phyloP scores from a whole-genome alignment of 2,329 filamentous ascomycete species.

The Diaporthe helianthi region DNA sequence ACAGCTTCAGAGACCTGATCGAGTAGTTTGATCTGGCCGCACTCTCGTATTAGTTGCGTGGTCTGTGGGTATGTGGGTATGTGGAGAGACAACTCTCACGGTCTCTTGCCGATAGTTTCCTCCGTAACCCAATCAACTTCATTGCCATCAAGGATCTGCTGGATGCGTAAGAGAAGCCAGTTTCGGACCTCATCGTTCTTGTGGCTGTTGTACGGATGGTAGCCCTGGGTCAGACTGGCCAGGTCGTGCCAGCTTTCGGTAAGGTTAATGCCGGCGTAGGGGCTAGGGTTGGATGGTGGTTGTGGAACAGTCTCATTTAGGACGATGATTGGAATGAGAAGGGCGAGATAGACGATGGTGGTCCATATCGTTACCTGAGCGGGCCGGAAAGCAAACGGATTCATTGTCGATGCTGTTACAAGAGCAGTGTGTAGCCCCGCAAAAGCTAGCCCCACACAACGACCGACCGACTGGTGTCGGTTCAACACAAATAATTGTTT shows the following conservation, averaged over 20 bases:
- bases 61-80: not conserved
- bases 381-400: conserved; percentile 79
- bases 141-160: conserved; percentile 72
- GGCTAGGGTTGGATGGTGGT: conserved; percentile 58
- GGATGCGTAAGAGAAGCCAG: conserved; percentile 76
- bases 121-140: conserved; percentile 55
- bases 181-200: conserved; percentile 81
- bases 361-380: conserved; percentile 83
- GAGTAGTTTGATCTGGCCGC: conserved; percentile 22
- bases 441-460: not conserved
- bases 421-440: not conserved
- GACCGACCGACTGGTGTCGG: not conserved
- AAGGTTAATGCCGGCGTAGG: conserved; percentile 74
- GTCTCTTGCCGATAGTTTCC: conserved; percentile 39
- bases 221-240: conserved; percentile 73
- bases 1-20: not conserved
- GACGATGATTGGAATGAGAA: conserved; percentile 75
- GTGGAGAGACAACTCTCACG: conserved; percentile 30
- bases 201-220: conserved; percentile 89
- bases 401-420: conserved; percentile 42
- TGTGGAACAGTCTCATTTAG: conserved; percentile 79
- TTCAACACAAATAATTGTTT: not conserved
- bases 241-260: conserved; percentile 88
- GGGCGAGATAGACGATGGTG: conserved; percentile 76
- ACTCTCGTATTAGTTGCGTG: not conserved